Evolutionary conservation across 108 stramenopile species (phyloP).

Genomic region (Cylindrotheca closterium): DNA sequence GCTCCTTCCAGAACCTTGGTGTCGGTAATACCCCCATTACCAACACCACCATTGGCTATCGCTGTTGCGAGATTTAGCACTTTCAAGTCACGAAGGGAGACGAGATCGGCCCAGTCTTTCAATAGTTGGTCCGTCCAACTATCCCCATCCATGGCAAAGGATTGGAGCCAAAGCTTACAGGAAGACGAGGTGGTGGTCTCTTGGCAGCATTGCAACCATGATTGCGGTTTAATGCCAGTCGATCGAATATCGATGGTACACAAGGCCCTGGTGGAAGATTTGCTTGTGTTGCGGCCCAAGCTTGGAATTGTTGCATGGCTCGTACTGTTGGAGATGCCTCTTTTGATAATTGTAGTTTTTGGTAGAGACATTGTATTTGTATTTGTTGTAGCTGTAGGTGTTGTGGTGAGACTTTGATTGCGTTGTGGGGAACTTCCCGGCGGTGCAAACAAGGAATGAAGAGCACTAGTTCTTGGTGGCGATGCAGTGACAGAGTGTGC

Average conservation of each 20-base stretch:
- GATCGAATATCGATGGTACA: conserved; percentile 1
- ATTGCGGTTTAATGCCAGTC: conserved; percentile 1
- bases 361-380: neutral
- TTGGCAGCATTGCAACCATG: neutral
- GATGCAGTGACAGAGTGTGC: too few species aligned
- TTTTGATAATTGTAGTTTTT: neutral
- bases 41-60: too few species aligned
- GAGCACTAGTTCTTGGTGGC: neutral
- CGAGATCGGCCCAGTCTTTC: too few species aligned
- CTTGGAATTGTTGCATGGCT: too few species aligned
- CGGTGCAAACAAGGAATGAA: conserved; percentile 24
- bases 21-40: too few species aligned
- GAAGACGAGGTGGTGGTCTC: neutral
- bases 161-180: neutral
- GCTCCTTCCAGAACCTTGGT: too few species aligned
- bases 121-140: neutral
- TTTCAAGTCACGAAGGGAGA: too few species aligned
- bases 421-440: conserved; percentile 21
- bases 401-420: neutral
- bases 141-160: neutral
- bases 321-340: neutral
- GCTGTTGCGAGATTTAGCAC: too few species aligned
- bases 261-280: too few species aligned
- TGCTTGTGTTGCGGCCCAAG: too few species aligned
- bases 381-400: neutral